Base-by-base conservation (phyloP, 2,329 filamentous ascomycete genomes). In the Pseudogymnoascus pannorum region DNA sequence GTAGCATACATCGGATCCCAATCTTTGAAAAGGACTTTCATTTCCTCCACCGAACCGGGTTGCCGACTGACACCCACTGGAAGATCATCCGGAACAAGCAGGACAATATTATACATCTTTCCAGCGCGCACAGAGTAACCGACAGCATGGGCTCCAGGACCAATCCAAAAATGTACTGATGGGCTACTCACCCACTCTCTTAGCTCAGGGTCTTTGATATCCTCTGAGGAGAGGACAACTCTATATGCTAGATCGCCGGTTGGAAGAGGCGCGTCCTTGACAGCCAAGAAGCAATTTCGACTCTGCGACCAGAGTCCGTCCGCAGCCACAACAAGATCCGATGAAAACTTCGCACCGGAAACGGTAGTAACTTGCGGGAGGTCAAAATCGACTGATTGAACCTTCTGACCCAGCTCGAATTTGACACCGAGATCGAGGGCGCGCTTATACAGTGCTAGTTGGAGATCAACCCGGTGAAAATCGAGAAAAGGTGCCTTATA, bases 81-180 rank as follows among this genome's bases (percentile, higher is more conserved):
- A 57, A 70, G 66, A 58, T 62, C 73, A 66, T 59, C 73, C 64
- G 66, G 77, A 69, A 71, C 78, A 70, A 62, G 73, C 12, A 80
- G 70, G 4, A 79, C 77, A 69, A 79, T 73, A 64, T 79, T 79
- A 67, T 78, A 78, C 35, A 75, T 69, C 54, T 72, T 75, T 9
- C 75, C 76, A 2, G 72, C 73, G n/a, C 71, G 73, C 24, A 80
- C 75, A 1, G 76, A 76, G 63, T 79, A 79, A 2, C 75, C 75
- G 58, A 80, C 74, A 26, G 77, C 78, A 64, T 82, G 81, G 1
- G 76, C 77, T 62, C 76, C 75, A 0, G 80, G 80, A 0, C 73
- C 68, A 70, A 79, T 71, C 77, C 77, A 80, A 12, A 77, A 75
- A 60, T 79, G 76, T 66, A 79, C 77, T 7, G 75, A 76, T 5